These are phyloP conservation scores for Fraxinus quadrangulata DNA, from an alignment of 257 asterid species.

Conservation along the genomic window DNA sequence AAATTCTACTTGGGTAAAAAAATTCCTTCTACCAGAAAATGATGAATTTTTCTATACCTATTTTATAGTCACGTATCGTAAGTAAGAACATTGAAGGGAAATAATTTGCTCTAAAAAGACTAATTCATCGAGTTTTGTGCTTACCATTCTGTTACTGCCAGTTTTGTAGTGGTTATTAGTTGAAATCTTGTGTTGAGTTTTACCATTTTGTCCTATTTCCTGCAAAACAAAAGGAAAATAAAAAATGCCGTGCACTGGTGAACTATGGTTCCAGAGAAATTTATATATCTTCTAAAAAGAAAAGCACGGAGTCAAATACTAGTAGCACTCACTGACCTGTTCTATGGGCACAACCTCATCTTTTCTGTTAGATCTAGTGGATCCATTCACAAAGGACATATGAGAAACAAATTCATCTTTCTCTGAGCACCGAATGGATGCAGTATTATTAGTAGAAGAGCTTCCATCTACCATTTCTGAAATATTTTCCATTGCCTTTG, in stretches of 20 bases:
- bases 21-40: neutral
- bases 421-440: conserved; percentile 35
- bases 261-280: conserved; percentile 7
- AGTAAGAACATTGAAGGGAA: neutral
- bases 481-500: conserved; percentile 37
- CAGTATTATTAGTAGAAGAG: conserved; percentile 39
- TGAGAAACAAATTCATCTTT: conserved; percentile 39
- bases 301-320: neutral
- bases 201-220: conserved; percentile 31
- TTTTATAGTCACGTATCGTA: conserved; percentile 3
- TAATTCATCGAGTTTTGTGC: neutral
- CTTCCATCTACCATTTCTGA: conserved; percentile 37
- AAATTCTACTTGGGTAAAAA: neutral
- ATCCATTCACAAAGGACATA: conserved; percentile 42
- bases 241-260: conserved; percentile 10
- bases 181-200: conserved; percentile 29
- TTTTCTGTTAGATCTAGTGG: conserved; percentile 37
- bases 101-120: neutral
- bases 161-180: conserved; percentile 27
- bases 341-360: conserved; percentile 40
- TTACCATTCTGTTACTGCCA: conserved; percentile 43
- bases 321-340: conserved; percentile 41
- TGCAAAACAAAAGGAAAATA: neutral
- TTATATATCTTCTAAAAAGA: neutral
- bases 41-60: neutral